Evolutionary conservation across 805 yeast species (phyloP).

Genomic region (Kluyveromyces lactis): DNA sequence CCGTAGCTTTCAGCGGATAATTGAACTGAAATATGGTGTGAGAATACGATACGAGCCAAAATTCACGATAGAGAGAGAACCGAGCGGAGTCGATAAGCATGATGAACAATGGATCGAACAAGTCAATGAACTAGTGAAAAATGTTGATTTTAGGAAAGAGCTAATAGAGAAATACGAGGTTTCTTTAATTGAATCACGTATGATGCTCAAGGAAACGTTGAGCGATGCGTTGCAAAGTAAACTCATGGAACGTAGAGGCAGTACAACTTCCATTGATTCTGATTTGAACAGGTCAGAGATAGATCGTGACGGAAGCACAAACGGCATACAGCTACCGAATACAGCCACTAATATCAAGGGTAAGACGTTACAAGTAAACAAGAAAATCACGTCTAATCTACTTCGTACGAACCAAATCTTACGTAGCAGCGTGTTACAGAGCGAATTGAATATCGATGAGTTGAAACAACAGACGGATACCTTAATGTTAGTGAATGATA

Average conservation of each 20-base stretch:
- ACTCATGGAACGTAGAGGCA: neutral
- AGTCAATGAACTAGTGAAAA: conserved; percentile 1
- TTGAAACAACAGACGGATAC: conserved; percentile 25
- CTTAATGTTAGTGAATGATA: conserved; percentile 22
- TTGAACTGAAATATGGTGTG: neutral
- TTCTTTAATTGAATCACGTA: neutral
- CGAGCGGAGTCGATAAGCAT: neutral
- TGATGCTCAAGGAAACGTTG: neutral
- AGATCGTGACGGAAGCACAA: neutral
- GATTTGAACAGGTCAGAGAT: neutral
- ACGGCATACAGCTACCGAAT: neutral
- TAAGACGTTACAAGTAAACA: conserved; percentile 12
- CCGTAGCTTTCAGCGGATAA: neutral
- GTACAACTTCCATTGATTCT: neutral
- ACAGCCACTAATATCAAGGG: conserved; percentile 2
- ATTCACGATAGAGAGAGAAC: neutral
- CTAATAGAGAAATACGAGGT: neutral
- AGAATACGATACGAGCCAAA: neutral
- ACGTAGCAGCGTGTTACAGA: conserved; percentile 28
- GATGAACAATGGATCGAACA: neutral
- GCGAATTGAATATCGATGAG: conserved; percentile 29
- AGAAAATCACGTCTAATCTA: conserved; percentile 24
- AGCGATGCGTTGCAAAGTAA: neutral
- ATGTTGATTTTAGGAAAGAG: conserved; percentile 1
- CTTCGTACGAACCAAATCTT: conserved; percentile 26